These are phyloP conservation scores for Senna siamea DNA, from an alignment of 306 rosid species.

Conservation along the genomic window DNA sequence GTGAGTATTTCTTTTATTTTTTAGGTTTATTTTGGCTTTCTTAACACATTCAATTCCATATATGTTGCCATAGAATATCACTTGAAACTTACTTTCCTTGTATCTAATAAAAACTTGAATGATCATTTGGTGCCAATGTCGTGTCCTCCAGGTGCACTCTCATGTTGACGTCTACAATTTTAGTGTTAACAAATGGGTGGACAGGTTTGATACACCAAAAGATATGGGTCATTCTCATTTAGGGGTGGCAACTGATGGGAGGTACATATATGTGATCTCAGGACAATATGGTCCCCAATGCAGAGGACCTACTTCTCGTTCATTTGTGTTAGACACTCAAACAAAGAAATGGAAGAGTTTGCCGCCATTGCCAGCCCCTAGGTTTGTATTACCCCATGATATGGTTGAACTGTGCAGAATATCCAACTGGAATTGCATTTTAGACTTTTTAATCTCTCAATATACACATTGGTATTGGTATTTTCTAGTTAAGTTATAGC, in stretches of 20 bases:
- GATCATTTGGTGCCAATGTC: neutral
- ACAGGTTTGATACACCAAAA: constrained; percentile 66
- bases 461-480: neutral
- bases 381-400: constrained; percentile 51
- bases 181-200: constrained; percentile 62
- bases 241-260: constrained; percentile 86
- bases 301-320: constrained; percentile 65
- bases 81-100: too few relatives aligned
- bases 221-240: constrained; percentile 93
- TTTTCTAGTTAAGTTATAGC: constrained; percentile 19
- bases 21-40: neutral
- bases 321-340: constrained; percentile 70
- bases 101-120: too few relatives aligned
- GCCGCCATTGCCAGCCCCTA: constrained; percentile 76
- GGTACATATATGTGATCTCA: constrained; percentile 75
- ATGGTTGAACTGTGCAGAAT: neutral
- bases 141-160: constrained; percentile 75
- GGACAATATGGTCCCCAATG: constrained; percentile 93
- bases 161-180: constrained; percentile 81
- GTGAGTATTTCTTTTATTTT: constrained; percentile 49
- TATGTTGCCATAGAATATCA: too few relatives aligned
- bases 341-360: constrained; percentile 70
- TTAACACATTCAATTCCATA: too few relatives aligned
- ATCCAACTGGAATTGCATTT: neutral
- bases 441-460: too few relatives aligned